Base-by-base conservation (phyloP, 805 yeast genomes). In the Kodamaea restingae region DNA sequence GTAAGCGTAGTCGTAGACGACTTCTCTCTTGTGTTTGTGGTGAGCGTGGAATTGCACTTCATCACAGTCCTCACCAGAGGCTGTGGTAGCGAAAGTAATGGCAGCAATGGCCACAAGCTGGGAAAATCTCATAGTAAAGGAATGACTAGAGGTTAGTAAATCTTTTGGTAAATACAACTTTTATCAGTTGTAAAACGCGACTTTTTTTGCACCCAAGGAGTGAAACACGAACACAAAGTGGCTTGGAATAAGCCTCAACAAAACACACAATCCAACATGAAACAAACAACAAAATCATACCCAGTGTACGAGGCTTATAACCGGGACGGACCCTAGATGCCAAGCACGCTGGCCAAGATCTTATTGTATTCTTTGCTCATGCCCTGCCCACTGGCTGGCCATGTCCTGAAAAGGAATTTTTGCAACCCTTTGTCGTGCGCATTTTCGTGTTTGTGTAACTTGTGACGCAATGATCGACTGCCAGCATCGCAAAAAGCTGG, bases 11-110 rank as follows among this genome's bases (percentile, higher is more conserved):
- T 71, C 75, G 44, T 71, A 66, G 31, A 75, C 82, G 46, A 71
- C 73, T 34, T 76, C 81, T 67, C 78, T 73, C 61, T 70, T 78
- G 61, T 73, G 81, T 58, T 65, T 75, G 65, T 73, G 81, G 66
- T 81, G 84, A 42, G 71, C 70, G 65, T 80, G 85, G 54, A 61
- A 58, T 39, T 56, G 60, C 53, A 70, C 63, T 41, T 72, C 62
- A 53, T 68, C 56, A 46, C 74, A 71, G 44, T 56, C 70, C 32
- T 65, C 63, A 12, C 52, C 54, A 17, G 57, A 51, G 15, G 63
- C 58, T 15, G 52, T 51, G 9, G 35, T 9, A 28, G 52, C 47
- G 25, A 48, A 43, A 11, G 39, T 29, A 21, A 38, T 25, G 14
- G 35, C 14, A 33, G 59, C 55, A 20, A 55, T 17, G 12, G 58